Base-by-base conservation (phyloP, 768 basidiomycete species). In the Leccinum rimulosum region DNA sequence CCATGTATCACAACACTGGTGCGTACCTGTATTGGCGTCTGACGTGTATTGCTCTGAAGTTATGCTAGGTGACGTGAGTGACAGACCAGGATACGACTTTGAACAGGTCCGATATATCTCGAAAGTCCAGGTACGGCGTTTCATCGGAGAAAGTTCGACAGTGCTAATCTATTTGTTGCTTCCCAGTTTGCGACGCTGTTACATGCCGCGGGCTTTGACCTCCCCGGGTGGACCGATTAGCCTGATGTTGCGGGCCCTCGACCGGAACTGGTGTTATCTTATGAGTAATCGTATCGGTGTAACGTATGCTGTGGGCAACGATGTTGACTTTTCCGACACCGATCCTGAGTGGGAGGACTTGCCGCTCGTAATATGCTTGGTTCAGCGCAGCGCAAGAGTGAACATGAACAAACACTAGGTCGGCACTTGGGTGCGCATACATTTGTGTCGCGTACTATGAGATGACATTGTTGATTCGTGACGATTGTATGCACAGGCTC, bases 1-100 rank as follows among this genome's bases (percentile, higher is more conserved):
- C 92, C 10, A 91, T 90, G 87, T 94, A 93, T 68, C 91, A 93
- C 71, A 92, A 91, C 70, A 87, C 86, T 66, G 86, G 88, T 85
- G 60, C 30, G 79, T 66, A 5, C 17, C 30, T 19, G 50, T 54
- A 58, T 53, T 10, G 51, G 59, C 17, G 52, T 56, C 54, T 56
- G 1, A 19, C 19, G 8, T n/a, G 11, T 11, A 5, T 48, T 6
- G 25, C 10, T 31, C 31, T 58, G 6, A 63, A 30, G 14, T 43
- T 28, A 6, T 48, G 10, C 30, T 68, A 81, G 90, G 89, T 43
- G 95, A 97, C 70, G 56, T 95, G 51, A 89, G 88, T 64, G 81
- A 89, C 55, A 81, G 95, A 50, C 80, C 81, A 30, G 89, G 90
- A 15, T 97, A 89, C 69, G 93, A 95, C 70, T 81, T 96, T 57